A percentile compares a stretch with the other conserved stretches of the same genome.
Conservation (phyloP, 1,284 basidiomycete species). For the Coniferiporia sulphurascens region DNA sequence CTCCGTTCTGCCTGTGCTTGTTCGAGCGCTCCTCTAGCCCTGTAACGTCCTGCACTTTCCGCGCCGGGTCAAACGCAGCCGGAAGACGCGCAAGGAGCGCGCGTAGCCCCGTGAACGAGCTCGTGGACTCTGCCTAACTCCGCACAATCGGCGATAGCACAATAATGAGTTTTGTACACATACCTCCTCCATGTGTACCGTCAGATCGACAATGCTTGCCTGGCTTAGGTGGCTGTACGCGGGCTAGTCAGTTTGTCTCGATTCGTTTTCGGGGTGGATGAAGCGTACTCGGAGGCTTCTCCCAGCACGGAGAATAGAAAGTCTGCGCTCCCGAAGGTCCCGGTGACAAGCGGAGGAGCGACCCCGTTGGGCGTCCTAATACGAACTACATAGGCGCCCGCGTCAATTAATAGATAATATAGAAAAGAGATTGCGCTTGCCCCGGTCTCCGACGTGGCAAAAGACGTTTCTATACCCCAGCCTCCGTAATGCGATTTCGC, state of each 20-base stretch:
- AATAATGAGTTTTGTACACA: no score
- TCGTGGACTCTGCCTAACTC: constrained; percentile 1
- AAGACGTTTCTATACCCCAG: constrained; percentile 48
- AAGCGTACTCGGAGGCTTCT: constrained; percentile 31
- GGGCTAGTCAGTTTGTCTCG: neutral
- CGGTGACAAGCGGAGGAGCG: constrained; percentile 49
- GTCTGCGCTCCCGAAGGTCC: constrained; percentile 50
- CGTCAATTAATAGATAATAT: neutral
- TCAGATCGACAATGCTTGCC: constrained; percentile 50
- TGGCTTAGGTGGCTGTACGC: constrained; percentile 25
- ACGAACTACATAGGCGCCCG: constrained; percentile 22
- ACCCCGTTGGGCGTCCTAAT: constrained; percentile 44
- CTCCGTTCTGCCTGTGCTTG: constrained; percentile 8
- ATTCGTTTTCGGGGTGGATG: neutral
- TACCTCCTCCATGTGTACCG: constrained; percentile 41
- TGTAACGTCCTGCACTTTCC: neutral
- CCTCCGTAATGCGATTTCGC: constrained; percentile 40
- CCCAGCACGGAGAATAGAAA: constrained; percentile 38
- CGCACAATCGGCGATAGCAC: neutral
- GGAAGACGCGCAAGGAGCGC: constrained; percentile 5
- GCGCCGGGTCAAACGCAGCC: neutral
- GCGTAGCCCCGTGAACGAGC: constrained; percentile 4
- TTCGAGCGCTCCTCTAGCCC: constrained; percentile 2
- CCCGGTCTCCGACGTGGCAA: constrained; percentile 50
- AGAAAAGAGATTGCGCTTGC: constrained; percentile 22